Base-by-base conservation (phyloP, 148 eudicot genomes). In the Rheum nobile region DNA sequence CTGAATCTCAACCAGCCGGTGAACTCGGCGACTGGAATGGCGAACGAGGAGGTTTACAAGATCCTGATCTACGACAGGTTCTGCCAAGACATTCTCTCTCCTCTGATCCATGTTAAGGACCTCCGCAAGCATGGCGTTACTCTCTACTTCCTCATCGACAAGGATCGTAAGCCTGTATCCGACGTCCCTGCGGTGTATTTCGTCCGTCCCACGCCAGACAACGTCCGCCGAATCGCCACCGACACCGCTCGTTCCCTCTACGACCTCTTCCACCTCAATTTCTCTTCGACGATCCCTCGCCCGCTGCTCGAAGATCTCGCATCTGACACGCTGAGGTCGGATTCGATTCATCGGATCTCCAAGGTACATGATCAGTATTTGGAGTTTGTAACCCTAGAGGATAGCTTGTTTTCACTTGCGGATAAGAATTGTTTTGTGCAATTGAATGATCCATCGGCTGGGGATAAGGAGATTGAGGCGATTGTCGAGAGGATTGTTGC, bases 111-210 rank as follows among this genome's bases (percentile, higher is more conserved):
- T 61, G 98, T 94, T 77, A 91, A 86, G 80, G 98, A 94, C 75
- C 83, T 94, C 35, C 97, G 98, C 48, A 91, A 89, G 71, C 98
- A 94, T 61, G 98, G 98, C 72, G 97, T 94, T 13, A 94, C 98
- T 32, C 90, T 94, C 2, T 94, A 80, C 55, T 94, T 91, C 82
- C 91, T 91, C 46, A 80, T 94, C 72, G 98, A 94, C 76, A 94
- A 94, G 84, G 85, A 86, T 57, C 90, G 98, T 0, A 85, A 91
- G 71, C 96, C 98, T 1, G 89, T 94, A 24, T 81, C 75, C 42
- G 98, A 94, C 67, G 98, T 91, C 37, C 98, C 98, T 47, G 96
- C 98, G 26, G 96, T 94, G 28, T 94, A 94, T 75, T 94, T 94
- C 77, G 83, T 94, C 22, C 88, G 80, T 13, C 88, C 98, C 0